Base-by-base conservation (phyloP, 257 asterid species). In the Cruciata laevipes region DNA sequence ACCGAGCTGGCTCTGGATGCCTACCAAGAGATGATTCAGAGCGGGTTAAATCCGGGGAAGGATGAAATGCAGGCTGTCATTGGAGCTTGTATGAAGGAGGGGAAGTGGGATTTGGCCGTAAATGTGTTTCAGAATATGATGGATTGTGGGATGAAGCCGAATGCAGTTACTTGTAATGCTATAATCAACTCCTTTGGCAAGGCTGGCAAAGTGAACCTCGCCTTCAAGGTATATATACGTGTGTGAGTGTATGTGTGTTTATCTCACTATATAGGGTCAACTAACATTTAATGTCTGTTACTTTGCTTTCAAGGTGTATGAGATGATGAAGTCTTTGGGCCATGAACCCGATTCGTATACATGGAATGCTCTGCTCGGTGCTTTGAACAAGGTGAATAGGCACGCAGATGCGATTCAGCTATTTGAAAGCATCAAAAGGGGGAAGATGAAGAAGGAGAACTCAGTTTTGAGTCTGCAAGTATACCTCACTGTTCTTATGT, bases 1-100 rank as follows among this genome's bases (percentile, higher is more conserved):
- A 81, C 83, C 59, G 98, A 89, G 51, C 82, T 93, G 69, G 97
- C 98, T 37, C 80, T 89, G n/a, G 97, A 88, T 71, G 96, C 95
- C 25, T 86, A 93, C 66, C 78, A 69, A 35, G 98, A 93, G 79
- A 88, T 93, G 98, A 59, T 84, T 74, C 86, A 62, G 42, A 83
- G 82, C 49, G 86, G 87, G 7, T 12, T 93, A 47, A 73, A 35
- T 47, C 90, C 98, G 1, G 42, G 75, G 16, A 76, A 76, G 47
- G 98, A 89, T 71, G 84, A 74, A 8, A 86, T 93, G 97, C 86
- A 93, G 74, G 98, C 97, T 57, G 62, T 89, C n/a, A 79, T 88
- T 40, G 95, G 97, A 73, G 96, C 98, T 3, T 89, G 93, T 33
- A 21, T 84, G n/a, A 88, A 84, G 76, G 98, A 93, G 79, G 98